Conservation (phyloP, 768 basidiomycete species). For the Coprinopsis marcescibilis region DNA sequence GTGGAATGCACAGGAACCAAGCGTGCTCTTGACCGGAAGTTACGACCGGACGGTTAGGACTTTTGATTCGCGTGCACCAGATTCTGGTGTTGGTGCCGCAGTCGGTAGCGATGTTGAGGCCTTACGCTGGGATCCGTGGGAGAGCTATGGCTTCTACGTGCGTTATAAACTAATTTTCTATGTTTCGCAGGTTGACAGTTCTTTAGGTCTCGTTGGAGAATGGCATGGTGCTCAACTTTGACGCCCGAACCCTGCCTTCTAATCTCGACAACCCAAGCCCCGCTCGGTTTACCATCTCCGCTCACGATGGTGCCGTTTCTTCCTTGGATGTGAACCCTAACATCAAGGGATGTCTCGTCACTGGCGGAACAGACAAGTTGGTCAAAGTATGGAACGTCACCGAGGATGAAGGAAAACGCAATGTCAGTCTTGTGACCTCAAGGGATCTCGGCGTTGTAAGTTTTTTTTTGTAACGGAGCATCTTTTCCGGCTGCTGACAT, state of each 20-base stretch:
- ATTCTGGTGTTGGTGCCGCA: constrained; percentile 74
- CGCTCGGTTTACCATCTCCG: constrained; percentile 82
- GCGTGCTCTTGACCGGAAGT: constrained; percentile 86
- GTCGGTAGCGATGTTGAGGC: constrained; percentile 93
- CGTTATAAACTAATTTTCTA: constrained; percentile 21
- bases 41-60: constrained; percentile 94
- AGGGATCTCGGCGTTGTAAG: constrained; percentile 87
- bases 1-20: constrained; percentile 89
- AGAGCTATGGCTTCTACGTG: constrained; percentile 81
- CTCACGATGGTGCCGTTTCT: constrained; percentile 88
- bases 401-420: constrained; percentile 63
- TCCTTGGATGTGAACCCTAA: constrained; percentile 89
- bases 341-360: constrained; percentile 84
- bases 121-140: constrained; percentile 95
- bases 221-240: constrained; percentile 88
- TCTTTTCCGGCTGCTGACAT: background rate
- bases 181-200: background rate
- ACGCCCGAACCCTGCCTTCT: constrained; percentile 77
- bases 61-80: constrained; percentile 86
- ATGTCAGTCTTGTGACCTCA: constrained; percentile 79
- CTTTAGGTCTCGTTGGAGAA: constrained; percentile 88
- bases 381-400: constrained; percentile 95
- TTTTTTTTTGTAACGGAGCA: constrained; percentile 17
- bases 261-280: constrained; percentile 59
- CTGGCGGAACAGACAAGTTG: constrained; percentile 91